Conservation (phyloP, 2,329 filamentous ascomycete genomes). For the Uncinocarpus reesii region DNA sequence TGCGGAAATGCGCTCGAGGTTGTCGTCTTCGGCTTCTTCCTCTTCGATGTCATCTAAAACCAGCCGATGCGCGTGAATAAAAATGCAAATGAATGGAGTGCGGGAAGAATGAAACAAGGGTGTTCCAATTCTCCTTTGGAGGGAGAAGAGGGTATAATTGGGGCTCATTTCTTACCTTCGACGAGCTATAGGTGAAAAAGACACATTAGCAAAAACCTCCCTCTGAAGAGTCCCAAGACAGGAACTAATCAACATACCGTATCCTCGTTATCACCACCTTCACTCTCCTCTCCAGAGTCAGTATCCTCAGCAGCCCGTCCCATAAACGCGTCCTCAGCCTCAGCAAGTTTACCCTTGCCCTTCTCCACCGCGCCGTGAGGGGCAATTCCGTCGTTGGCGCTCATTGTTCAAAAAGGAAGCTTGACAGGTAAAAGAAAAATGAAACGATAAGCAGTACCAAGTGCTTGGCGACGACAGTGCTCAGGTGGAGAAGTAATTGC, state of each 20-base stretch:
- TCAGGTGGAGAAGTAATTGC: too few species aligned
- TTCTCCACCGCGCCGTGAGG: slow-evolving; percentile 41
- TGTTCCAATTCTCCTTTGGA: too few species aligned
- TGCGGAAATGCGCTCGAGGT: slow-evolving; percentile 82
- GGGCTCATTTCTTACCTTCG: slow-evolving; percentile 22
- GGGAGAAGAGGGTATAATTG: not conserved
- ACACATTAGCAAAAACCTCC: slow-evolving; percentile 15
- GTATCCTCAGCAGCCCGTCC: slow-evolving; percentile 62
- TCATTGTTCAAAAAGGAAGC: not conserved
- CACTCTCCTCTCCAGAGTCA: slow-evolving; percentile 56
- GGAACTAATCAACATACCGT: slow-evolving; percentile 24
- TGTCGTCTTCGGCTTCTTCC: slow-evolving; percentile 49
- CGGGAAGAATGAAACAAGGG: too few species aligned
- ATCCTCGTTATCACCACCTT: slow-evolving; percentile 39
- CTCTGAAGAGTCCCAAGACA: too few species aligned
- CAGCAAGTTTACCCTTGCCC: slow-evolving; percentile 72
- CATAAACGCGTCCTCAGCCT: slow-evolving; percentile 53
- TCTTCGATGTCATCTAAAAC: slow-evolving; percentile 54
- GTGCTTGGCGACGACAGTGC: too few species aligned
- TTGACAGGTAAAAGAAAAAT: not conserved
- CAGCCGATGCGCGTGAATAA: slow-evolving; percentile 18
- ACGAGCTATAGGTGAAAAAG: slow-evolving; percentile 20
- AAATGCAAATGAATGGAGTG: slow-evolving; percentile 6
- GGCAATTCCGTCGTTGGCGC: not conserved
- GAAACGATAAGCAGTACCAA: too few species aligned